phyloP scores from a whole-genome alignment of 2,329 filamentous ascomycete genomes.

The Nemania sp. region DNA sequence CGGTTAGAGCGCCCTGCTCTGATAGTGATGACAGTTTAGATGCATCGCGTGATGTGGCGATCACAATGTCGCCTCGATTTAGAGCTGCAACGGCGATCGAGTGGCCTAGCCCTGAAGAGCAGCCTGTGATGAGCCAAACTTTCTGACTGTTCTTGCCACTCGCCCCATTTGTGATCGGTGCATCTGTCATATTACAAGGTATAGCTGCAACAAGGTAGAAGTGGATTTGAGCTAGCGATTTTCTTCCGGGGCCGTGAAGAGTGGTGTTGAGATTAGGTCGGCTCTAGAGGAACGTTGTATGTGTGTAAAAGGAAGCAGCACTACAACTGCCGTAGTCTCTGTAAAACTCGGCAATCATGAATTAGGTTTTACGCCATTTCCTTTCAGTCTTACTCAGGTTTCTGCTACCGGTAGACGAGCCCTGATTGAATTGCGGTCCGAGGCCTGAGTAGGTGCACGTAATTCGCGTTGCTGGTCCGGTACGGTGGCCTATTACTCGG shows the following conservation, averaged over 20 bases:
- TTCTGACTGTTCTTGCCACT: neutral
- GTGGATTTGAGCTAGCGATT: neutral
- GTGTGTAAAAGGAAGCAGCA: too few relatives aligned
- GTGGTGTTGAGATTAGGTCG: too few relatives aligned
- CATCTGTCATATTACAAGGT: neutral
- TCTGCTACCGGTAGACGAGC: too few relatives aligned
- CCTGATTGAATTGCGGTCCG: too few relatives aligned
- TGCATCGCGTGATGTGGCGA: conserved; percentile 19
- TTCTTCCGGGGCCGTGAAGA: neutral
- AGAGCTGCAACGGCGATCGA: conserved; percentile 15
- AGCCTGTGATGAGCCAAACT: conserved; percentile 20
- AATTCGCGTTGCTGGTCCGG: too few relatives aligned
- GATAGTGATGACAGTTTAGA: conserved; percentile 3
- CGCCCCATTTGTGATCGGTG: neutral
- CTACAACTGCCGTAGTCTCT: too few relatives aligned
- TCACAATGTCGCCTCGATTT: conserved; percentile 14
- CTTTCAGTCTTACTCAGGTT: too few relatives aligned
- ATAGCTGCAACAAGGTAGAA: neutral
- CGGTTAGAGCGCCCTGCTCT: conserved; percentile 9
- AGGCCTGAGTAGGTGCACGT: too few relatives aligned
- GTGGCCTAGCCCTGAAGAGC: conserved; percentile 16
- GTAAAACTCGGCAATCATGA: too few relatives aligned
- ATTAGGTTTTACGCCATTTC: too few relatives aligned
- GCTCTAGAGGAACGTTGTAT: too few relatives aligned
- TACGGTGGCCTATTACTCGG: too few relatives aligned